Evolutionary conservation across 2,329 filamentous ascomycete genomes (phyloP).

Genomic region (Trichoderma cornu-damae): DNA sequence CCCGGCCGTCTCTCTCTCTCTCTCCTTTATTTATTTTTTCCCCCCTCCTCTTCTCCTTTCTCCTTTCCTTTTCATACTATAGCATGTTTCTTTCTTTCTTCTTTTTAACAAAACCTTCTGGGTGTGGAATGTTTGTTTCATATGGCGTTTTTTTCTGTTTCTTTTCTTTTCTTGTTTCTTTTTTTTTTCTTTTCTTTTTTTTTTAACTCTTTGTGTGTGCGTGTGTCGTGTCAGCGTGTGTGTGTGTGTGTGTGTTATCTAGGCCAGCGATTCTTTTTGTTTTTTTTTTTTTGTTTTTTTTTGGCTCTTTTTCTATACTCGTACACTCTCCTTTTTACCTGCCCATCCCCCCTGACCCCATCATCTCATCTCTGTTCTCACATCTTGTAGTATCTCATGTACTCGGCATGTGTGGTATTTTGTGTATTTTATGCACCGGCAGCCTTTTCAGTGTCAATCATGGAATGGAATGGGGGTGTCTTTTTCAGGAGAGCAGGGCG

Average conservation of each 20-base stretch:
- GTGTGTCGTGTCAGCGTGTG: too few relatives aligned
- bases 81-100: background rate
- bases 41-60: too few relatives aligned
- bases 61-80: background rate
- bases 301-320: background rate
- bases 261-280: background rate
- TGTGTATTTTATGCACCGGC: conserved; percentile 4
- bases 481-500: background rate
- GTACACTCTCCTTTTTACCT: background rate
- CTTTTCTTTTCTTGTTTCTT: background rate
- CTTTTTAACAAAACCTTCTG: background rate
- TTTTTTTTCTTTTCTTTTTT: too few relatives aligned
- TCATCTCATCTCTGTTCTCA: background rate
- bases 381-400: conserved; percentile 4
- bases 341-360: too few relatives aligned
- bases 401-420: conserved; percentile 11
- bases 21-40: background rate
- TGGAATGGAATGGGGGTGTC: too few relatives aligned
- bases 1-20: too few relatives aligned
- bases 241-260: background rate
- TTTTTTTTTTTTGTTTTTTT: background rate
- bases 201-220: background rate
- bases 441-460: background rate
- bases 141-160: background rate
- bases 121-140: background rate